These are phyloP conservation scores for Conticribra weissflogii DNA, from an alignment of 108 stramenopile genomes.

Conservation along the genomic window DNA sequence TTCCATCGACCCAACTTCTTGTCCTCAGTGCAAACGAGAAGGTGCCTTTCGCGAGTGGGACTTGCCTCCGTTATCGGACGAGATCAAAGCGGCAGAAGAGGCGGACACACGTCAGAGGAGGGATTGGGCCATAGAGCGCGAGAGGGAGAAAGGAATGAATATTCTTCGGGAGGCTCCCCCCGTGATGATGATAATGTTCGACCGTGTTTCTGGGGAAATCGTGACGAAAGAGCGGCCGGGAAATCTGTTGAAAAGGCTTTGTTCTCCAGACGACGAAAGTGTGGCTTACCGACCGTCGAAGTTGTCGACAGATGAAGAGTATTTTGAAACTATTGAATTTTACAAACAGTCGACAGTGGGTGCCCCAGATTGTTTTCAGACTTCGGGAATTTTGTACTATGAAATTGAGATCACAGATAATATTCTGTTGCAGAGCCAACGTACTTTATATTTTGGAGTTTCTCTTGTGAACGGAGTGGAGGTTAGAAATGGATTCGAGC, in stretches of 20 bases:
- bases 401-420: background rate
- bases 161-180: background rate
- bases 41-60: slow-evolving; percentile 6
- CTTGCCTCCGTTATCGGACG: slow-evolving; percentile 13
- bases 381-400: slow-evolving; percentile 1
- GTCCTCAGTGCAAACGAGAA: slow-evolving; percentile 25
- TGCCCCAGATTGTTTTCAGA: background rate
- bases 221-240: background rate
- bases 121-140: background rate
- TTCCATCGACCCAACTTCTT: slow-evolving; percentile 16
- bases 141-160: background rate
- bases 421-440: background rate
- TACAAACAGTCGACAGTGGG: slow-evolving; percentile 4
- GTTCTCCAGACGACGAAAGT: too few species aligned
- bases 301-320: too few species aligned
- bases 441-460: slow-evolving; percentile 12
- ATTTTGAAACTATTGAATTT: too few species aligned
- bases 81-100: background rate
- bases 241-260: too few species aligned
- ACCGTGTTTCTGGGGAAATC: background rate
- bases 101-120: slow-evolving; percentile 2
- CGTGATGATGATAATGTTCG: background rate
- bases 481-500: background rate
- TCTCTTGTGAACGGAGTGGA: slow-evolving; percentile 21
- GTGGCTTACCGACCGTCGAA: too few species aligned